Evolutionary conservation across 768 basidiomycete species (phyloP), one percentile per base, ranked within the genome.

Genomic region (Mycena haematopus): DNA sequence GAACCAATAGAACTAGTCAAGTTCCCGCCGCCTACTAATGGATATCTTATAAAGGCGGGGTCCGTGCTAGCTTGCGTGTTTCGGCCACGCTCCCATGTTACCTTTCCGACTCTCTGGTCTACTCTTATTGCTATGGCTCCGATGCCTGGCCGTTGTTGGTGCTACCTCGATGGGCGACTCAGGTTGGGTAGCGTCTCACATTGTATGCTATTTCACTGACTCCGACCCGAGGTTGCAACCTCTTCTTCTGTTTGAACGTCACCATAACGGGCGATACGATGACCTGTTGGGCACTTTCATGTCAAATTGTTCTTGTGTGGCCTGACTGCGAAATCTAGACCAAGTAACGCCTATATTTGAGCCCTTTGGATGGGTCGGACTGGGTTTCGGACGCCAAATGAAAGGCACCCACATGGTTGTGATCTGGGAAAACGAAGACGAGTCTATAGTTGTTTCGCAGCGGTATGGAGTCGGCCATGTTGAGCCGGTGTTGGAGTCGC

Each of bases 341-440:
- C 52, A 66, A 38, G 38, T 66, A 6, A 65, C 50, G 29, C 58
- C 62, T 2, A 24, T 61, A 22, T 59, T 59, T 29, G 71, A 79
- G 49, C 74, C 76, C 25, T 58, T 82, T 14, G 84, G 84, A 25
- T 87, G 85, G 85, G 74, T 86, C 65, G 83, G 81, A 53, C 71
- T 87, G 86, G 85, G 85, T 14, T 86, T 82, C 68, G 86, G 86
- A 6, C 63, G 59, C 31, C 74, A 70, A 45, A 86, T 86, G 85
- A 68, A 75, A n/a, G 68, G 76, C 49, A 78, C 82, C 0, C 80
- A 80, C 44, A 86, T 88, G 80, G 80, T 89, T 60, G 82, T 90
- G n/a, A 68, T 78, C 27, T 84, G 82, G 83, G 75, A 77, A 10
- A 80, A 67, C 66, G 69, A 76, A 3, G 84, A 90, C 67, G 84